Evolutionary conservation across 768 basidiomycete species (phyloP).

Genomic region (Podaxis sp.): DNA sequence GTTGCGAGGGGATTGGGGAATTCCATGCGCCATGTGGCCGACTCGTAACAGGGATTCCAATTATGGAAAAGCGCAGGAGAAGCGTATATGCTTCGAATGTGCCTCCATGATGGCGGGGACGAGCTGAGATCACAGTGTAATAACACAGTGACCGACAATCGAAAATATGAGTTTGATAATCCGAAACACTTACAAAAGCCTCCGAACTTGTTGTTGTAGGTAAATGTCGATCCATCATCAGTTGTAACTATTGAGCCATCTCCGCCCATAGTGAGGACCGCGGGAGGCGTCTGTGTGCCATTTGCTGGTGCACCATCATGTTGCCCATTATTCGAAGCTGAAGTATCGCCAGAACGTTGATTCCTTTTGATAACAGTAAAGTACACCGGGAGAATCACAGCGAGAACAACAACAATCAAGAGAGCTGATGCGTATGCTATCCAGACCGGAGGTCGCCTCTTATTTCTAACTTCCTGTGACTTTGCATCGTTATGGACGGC

Average conservation of each 20-base stretch:
- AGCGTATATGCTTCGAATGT: neutral
- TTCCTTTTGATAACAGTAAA: slow-evolving; percentile 48
- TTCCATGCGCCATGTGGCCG: neutral
- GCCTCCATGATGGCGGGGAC: neutral
- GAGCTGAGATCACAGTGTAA: neutral
- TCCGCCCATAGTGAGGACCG: slow-evolving; percentile 43
- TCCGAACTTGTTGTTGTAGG: slow-evolving; percentile 74
- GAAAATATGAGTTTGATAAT: neutral
- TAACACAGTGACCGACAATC: neutral
- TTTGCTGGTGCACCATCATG: neutral
- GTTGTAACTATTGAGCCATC: slow-evolving; percentile 64
- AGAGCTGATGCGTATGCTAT: slow-evolving; percentile 25
- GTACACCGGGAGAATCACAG: slow-evolving; percentile 54
- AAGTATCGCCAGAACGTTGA: slow-evolving; percentile 5
- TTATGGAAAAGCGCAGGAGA: neutral
- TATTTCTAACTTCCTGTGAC: neutral
- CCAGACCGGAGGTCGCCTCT: slow-evolving; percentile 15
- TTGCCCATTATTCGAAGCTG: slow-evolving; percentile 9
- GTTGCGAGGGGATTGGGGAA: neutral
- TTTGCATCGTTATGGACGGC: neutral
- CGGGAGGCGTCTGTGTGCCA: slow-evolving; percentile 5
- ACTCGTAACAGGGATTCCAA: neutral
- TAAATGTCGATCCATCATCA: slow-evolving; percentile 68
- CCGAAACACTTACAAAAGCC: slow-evolving; percentile 55
- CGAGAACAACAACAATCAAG: slow-evolving; percentile 36